A percentile compares a stretch with the other conserved stretches of the same genome.
phyloP scores from a whole-genome alignment of 2,329 filamentous ascomycete genomes.

The Fusarium sp. region DNA sequence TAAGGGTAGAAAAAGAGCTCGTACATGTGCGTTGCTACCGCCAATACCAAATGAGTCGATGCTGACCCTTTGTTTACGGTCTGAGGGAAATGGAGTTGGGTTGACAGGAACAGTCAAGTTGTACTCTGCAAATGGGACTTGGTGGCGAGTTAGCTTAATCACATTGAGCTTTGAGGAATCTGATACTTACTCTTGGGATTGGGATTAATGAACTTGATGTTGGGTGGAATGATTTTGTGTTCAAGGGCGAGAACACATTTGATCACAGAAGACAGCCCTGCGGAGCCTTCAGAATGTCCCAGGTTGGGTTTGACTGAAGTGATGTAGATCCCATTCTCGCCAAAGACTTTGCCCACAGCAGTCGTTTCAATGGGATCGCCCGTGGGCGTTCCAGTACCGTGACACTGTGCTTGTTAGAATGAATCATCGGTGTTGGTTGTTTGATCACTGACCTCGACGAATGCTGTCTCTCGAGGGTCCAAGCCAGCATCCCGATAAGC shows the following conservation, averaged over 20 bases:
- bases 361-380: constrained; percentile 32
- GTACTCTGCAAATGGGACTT: constrained; percentile 1
- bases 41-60: constrained; percentile 48
- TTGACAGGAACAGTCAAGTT: constrained; percentile 23
- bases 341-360: constrained; percentile 13
- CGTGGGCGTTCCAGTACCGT: constrained; percentile 40
- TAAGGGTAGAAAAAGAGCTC: neutral
- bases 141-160: neutral
- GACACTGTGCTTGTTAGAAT: constrained; percentile 6
- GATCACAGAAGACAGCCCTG: constrained; percentile 41
- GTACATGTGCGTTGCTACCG: constrained; percentile 41
- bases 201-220: constrained; percentile 31
- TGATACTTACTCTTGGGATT: constrained; percentile 39
- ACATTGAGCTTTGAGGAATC: neutral
- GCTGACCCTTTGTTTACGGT: constrained; percentile 17
- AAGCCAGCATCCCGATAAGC: constrained; percentile 43
- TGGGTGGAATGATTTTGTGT: constrained; percentile 38
- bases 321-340: neutral
- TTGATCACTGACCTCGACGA: neutral
- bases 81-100: constrained; percentile 18
- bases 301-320: constrained; percentile 56
- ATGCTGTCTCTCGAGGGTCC: constrained; percentile 27
- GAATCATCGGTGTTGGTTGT: no score
- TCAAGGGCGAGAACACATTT: constrained; percentile 42
- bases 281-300: constrained; percentile 41